Evolutionary conservation across 2,329 filamentous ascomycete genomes (phyloP).

Genomic region (Bipolaris victoriae): DNA sequence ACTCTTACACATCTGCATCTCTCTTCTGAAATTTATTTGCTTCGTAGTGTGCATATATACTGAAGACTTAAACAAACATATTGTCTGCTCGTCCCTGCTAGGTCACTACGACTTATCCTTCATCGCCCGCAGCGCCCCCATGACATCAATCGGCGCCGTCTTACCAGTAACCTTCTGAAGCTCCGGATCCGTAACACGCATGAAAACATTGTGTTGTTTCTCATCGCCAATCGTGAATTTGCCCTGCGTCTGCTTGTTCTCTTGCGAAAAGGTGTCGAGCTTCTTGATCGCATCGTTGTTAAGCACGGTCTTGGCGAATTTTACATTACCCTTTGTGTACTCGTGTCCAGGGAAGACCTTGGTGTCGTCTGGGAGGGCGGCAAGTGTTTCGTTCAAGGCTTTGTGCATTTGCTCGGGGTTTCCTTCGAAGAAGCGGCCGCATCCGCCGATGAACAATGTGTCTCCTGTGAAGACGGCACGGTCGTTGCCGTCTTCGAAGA

Average conservation of each 20-base stretch:
- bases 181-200: conserved; percentile 84
- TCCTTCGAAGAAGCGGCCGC: conserved; percentile 95
- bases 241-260: conserved; percentile 87
- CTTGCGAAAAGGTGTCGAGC: conserved; percentile 75
- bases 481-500: conserved; percentile 78
- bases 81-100: background rate
- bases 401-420: conserved; percentile 84
- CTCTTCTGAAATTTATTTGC: background rate
- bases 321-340: conserved; percentile 96
- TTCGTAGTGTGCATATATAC: too few species aligned
- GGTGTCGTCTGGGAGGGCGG: conserved; percentile 83
- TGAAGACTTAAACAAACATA: too few species aligned
- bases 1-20: background rate
- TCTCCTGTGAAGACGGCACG: conserved; percentile 93
- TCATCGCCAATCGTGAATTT: conserved; percentile 97
- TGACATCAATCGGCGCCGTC: conserved; percentile 80
- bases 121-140: conserved; percentile 84
- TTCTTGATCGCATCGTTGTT: conserved; percentile 75
- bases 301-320: conserved; percentile 79
- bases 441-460: conserved; percentile 93
- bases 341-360: conserved; percentile 95
- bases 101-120: conserved; percentile 66
- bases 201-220: conserved; percentile 97
- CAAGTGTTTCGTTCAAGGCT: conserved; percentile 86
- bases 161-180: conserved; percentile 85